Evolutionary conservation across 108 stramenopile genomes (phyloP).

Genomic region (Nitzschia sp.): DNA sequence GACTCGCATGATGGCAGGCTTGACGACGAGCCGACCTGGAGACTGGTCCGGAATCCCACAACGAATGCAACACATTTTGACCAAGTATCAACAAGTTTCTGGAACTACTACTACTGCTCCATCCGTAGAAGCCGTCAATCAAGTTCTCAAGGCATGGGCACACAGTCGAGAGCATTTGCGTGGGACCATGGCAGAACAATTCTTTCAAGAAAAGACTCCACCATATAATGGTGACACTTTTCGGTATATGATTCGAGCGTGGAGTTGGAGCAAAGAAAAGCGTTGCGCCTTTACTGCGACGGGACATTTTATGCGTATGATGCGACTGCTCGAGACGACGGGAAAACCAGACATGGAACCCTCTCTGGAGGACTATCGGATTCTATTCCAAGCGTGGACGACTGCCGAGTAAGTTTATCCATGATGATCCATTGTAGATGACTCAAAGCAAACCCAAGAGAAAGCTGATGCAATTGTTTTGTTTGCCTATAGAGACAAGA

Average conservation of each 20-base stretch:
- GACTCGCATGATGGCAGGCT: not conserved
- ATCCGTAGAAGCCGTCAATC: constrained; percentile 29
- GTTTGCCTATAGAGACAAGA: constrained; percentile 54
- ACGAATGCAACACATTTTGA: constrained; percentile 47
- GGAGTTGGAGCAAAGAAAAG: constrained; percentile 50
- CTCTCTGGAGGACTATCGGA: constrained; percentile 74
- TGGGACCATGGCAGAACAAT: constrained; percentile 44
- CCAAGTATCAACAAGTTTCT: constrained; percentile 13
- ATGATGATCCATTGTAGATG: too few relatives aligned
- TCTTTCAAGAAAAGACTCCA: constrained; percentile 28
- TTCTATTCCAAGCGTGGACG: constrained; percentile 75
- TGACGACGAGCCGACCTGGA: constrained; percentile 3
- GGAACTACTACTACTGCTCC: not conserved
- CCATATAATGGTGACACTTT: constrained; percentile 37
- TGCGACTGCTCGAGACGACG: constrained; percentile 42
- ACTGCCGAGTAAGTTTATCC: constrained; percentile 52
- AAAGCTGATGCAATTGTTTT: not conserved
- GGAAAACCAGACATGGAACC: constrained; percentile 69
- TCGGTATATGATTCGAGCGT: constrained; percentile 64
- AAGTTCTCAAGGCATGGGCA: constrained; percentile 52
- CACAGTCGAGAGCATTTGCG: constrained; percentile 55
- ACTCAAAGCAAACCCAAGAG: not conserved
- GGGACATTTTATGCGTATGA: constrained; percentile 75
- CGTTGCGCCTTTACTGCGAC: constrained; percentile 70
- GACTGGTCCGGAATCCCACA: constrained; percentile 46